Conservation (phyloP, 768 basidiomycete genomes). For the Agaricus blazei region DNA sequence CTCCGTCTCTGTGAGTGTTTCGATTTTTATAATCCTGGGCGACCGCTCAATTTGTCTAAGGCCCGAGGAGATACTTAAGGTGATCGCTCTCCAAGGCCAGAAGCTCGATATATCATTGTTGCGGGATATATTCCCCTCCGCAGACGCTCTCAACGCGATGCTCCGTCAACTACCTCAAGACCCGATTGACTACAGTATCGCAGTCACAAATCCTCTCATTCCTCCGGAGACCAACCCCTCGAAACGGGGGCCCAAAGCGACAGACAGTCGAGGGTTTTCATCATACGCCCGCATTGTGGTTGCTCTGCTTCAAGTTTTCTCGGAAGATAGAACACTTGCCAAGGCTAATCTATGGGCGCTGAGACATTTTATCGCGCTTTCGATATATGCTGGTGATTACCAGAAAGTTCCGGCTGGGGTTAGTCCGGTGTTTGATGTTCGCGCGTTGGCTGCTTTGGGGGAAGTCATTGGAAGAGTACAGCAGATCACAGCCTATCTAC, state of each 20-base stretch:
- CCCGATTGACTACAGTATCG: constrained; percentile 49
- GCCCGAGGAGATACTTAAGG: constrained; percentile 40
- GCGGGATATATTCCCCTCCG: constrained; percentile 48
- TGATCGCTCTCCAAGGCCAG: constrained; percentile 28
- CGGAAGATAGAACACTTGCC: constrained; percentile 55
- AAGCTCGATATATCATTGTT: constrained; percentile 36
- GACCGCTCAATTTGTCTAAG: constrained; percentile 21
- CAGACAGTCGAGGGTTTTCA: constrained; percentile 51
- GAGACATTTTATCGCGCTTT: constrained; percentile 61
- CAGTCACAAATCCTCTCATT: constrained; percentile 55
- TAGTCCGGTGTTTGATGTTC: constrained; percentile 43
- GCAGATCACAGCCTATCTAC: constrained; percentile 57
- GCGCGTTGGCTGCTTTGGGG: constrained; percentile 11
- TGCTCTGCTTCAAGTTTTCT: constrained; percentile 51
- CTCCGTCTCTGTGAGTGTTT: constrained; percentile 28
- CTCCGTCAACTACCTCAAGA: constrained; percentile 40
- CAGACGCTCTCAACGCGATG: constrained; percentile 39
- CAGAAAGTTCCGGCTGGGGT: constrained; percentile 39
- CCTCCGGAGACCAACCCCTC: constrained; percentile 32
- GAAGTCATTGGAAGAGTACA: constrained; percentile 42
- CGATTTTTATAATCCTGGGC: background rate
- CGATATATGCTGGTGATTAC: constrained; percentile 58
- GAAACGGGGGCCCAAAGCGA: constrained; percentile 8
- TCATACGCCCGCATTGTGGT: constrained; percentile 58
- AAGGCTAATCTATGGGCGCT: constrained; percentile 61